Evolutionary conservation across 2,329 filamentous ascomycete genomes (phyloP).

Genomic region (Aspergillus eucalypticola): DNA sequence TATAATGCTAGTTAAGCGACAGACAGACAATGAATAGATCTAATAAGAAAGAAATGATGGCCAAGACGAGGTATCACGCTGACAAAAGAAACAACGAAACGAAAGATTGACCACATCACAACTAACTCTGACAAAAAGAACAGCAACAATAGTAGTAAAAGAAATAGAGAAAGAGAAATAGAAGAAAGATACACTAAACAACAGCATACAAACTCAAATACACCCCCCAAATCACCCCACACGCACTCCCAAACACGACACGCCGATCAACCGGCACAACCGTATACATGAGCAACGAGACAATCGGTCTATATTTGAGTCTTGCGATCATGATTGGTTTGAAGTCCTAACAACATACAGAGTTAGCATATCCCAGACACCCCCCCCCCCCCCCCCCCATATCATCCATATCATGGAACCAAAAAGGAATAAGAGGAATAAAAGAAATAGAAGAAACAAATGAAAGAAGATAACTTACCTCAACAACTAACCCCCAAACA

Average conservation of each 20-base stretch:
- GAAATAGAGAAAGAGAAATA: no score
- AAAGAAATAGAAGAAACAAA: not conserved
- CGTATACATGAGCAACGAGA: constrained; percentile 70
- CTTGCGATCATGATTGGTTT: constrained; percentile 67
- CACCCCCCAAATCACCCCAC: constrained; percentile 72
- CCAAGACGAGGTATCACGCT: not conserved
- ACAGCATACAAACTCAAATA: constrained; percentile 68
- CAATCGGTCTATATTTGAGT: constrained; percentile 70
- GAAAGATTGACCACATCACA: not conserved
- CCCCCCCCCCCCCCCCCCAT: no score
- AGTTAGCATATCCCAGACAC: no score
- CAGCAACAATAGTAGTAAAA: no score
- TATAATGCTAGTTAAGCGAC: no score
- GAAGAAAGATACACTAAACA: constrained; percentile 19
- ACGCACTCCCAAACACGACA: constrained; percentile 69
- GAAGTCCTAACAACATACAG: constrained; percentile 57
- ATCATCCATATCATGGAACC: no score
- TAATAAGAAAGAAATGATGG: no score
- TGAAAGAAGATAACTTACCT: constrained; percentile 36
- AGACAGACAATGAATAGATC: no score
- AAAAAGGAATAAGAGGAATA: no score
- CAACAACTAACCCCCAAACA: constrained; percentile 31
- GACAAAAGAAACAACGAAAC: not conserved
- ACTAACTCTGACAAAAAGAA: not conserved
- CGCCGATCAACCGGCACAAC: constrained; percentile 70